A percentile compares a stretch with the other conserved stretches of the same genome.
phyloP scores from a whole-genome alignment of 345 rosid species.

The Euphorbia pulcherrima region DNA sequence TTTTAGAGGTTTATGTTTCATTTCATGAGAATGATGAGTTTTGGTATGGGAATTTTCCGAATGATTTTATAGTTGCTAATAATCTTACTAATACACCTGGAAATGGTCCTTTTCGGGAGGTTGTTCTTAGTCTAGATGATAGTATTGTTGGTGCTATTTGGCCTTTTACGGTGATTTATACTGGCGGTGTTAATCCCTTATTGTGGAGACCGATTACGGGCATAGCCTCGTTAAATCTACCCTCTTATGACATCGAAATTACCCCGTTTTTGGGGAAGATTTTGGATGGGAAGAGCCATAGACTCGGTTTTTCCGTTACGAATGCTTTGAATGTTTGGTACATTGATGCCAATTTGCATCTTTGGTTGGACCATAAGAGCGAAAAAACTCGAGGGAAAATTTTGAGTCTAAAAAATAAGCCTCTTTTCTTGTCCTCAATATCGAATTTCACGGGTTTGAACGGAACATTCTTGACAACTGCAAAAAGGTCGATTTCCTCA shows the following conservation, averaged over 20 bases:
- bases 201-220: conserved; percentile 81
- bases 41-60: conserved; percentile 70
- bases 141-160: conserved; percentile 66
- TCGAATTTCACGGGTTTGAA: conserved; percentile 46
- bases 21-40: conserved; percentile 91
- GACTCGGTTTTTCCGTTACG: conserved; percentile 59
- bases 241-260: conserved; percentile 75
- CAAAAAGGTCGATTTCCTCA: conserved; percentile 47
- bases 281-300: conserved; percentile 62
- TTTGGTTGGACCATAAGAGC: conserved; percentile 61
- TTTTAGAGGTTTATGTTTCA: conserved; percentile 82
- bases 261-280: conserved; percentile 64
- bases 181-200: conserved; percentile 80
- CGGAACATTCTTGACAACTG: conserved; percentile 52
- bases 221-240: conserved; percentile 78
- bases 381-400: conserved; percentile 53
- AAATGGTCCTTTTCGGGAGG: conserved; percentile 94
- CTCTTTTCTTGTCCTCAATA: conserved; percentile 33
- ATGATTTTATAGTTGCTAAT: conserved; percentile 62
- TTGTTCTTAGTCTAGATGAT: conserved; percentile 63
- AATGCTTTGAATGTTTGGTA: conserved; percentile 84
- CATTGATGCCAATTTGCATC: conserved; percentile 82
- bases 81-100: conserved; percentile 45
- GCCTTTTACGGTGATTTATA: conserved; percentile 87
- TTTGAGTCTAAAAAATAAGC: conserved; percentile 35